Percentiles rank a stretch among this genome's conserved stretches.
These are phyloP conservation scores for Huntiella omanensis DNA, from an alignment of 2,329 filamentous ascomycete genomes.

Conservation along the genomic window DNA sequence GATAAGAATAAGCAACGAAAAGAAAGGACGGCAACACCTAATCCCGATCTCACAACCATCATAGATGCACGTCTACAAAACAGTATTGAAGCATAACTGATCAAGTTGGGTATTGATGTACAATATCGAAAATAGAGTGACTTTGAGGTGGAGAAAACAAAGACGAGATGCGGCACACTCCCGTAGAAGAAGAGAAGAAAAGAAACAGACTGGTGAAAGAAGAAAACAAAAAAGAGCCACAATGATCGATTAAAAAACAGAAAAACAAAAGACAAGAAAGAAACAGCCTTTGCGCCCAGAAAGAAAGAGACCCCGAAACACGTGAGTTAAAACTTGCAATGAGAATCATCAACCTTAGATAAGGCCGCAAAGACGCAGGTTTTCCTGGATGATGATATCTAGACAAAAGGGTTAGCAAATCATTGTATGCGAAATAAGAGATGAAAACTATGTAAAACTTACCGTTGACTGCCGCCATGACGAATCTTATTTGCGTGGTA, in stretches of 20 bases:
- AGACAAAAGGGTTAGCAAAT: constrained; percentile 17
- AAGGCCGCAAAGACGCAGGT: constrained; percentile 86
- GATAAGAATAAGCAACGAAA: too few species aligned
- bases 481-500: constrained; percentile 96
- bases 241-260: constrained; percentile 13
- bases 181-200: constrained; percentile 15
- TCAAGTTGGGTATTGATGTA: constrained; percentile 13
- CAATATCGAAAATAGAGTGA: constrained; percentile 11
- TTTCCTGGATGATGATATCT: constrained; percentile 99
- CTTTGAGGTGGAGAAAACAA: too few species aligned
- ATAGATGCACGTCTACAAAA: too few species aligned
- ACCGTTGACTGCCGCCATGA: constrained; percentile 99
- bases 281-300: constrained; percentile 11
- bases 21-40: too few species aligned
- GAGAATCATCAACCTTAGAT: constrained; percentile 42
- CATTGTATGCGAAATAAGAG: constrained; percentile 18
- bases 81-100: too few species aligned
- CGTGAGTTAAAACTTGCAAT: too few species aligned
- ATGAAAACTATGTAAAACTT: constrained; percentile 18
- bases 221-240: constrained; percentile 11
- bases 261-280: constrained; percentile 15
- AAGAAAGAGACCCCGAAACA: constrained; percentile 9
- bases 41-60: too few species aligned
- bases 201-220: constrained; percentile 16
- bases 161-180: too few species aligned